These are phyloP conservation scores for Microsporum audouinii DNA, from an alignment of 2,329 filamentous ascomycete species.

Conservation along the genomic window DNA sequence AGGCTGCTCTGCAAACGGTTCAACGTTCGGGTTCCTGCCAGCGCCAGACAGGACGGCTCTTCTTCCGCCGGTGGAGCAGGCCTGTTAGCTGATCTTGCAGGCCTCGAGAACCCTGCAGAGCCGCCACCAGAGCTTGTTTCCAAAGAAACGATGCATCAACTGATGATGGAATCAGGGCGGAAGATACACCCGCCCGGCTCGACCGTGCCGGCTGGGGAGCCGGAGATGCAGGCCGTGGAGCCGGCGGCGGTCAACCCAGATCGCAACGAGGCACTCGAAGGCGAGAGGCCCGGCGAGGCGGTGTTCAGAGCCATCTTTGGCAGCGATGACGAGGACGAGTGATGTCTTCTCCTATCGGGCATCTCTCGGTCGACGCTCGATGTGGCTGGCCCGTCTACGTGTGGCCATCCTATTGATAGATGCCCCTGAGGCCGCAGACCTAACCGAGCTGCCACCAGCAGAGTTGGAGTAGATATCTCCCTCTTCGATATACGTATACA, in stretches of 20 bases:
- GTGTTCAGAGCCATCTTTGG: constrained; percentile 92
- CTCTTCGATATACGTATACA: no score
- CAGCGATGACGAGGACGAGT: constrained; percentile 61
- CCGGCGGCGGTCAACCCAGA: constrained; percentile 52
- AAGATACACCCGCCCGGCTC: neutral
- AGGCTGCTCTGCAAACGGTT: constrained; percentile 89
- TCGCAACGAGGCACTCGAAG: constrained; percentile 67
- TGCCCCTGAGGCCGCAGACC: neutral
- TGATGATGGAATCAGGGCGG: constrained; percentile 39
- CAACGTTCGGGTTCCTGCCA: constrained; percentile 65
- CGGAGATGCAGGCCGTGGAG: constrained; percentile 9
- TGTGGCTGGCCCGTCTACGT: neutral
- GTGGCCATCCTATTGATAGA: neutral
- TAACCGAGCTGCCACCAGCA: no score
- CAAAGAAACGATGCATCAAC: constrained; percentile 44
- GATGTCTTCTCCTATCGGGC: neutral
- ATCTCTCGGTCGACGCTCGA: neutral
- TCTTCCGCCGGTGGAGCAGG: constrained; percentile 22
- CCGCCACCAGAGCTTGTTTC: constrained; percentile 40
- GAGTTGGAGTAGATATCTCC: no score
- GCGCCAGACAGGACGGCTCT: constrained; percentile 38
- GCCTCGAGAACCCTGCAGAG: constrained; percentile 23
- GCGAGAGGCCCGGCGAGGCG: constrained; percentile 60
- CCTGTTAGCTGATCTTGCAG: constrained; percentile 15
- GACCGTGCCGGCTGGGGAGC: constrained; percentile 7